A percentile compares a stretch with the other conserved stretches of the same genome.
Evolutionary conservation across 352 stramenopile species (phyloP).

Genomic region (Pythium phragmiticola): DNA sequence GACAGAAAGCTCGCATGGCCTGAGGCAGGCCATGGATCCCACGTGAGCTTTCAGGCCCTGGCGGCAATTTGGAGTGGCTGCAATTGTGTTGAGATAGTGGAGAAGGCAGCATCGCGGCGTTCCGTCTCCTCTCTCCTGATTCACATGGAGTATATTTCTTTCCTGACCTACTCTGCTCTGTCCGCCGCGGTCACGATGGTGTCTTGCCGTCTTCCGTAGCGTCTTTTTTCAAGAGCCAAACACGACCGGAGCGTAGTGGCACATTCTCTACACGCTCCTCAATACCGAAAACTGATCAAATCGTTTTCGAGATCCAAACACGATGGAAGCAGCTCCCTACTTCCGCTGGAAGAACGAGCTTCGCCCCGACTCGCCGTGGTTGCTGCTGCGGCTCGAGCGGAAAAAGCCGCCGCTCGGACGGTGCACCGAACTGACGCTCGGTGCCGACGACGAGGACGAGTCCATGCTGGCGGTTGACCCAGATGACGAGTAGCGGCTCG

Average conservation of each 20-base stretch:
- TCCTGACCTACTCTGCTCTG: not conserved
- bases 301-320: not conserved
- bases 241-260: not conserved
- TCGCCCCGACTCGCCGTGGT: constrained; percentile 32
- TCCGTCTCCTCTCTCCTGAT: not conserved
- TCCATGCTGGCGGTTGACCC: constrained; percentile 18
- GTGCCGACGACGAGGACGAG: constrained; percentile 5
- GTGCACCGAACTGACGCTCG: constrained; percentile 8
- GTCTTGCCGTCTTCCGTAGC: not conserved
- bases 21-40: no score
- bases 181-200: not conserved
- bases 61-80: no score
- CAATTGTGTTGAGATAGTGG: no score
- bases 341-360: constrained; percentile 71
- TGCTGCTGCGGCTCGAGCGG: constrained; percentile 26
- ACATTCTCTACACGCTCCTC: not conserved
- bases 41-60: no score
- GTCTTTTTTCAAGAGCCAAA: no score
- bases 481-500: constrained; percentile 21
- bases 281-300: not conserved
- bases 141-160: constrained; percentile 4
- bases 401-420: constrained; percentile 29
- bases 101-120: no score
- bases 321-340: constrained; percentile 22
- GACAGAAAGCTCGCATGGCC: no score